A percentile compares a stretch with the other conserved stretches of the same genome.
phyloP scores from a whole-genome alignment of 148 eudicot genomes.

The Oxyria digyna region DNA sequence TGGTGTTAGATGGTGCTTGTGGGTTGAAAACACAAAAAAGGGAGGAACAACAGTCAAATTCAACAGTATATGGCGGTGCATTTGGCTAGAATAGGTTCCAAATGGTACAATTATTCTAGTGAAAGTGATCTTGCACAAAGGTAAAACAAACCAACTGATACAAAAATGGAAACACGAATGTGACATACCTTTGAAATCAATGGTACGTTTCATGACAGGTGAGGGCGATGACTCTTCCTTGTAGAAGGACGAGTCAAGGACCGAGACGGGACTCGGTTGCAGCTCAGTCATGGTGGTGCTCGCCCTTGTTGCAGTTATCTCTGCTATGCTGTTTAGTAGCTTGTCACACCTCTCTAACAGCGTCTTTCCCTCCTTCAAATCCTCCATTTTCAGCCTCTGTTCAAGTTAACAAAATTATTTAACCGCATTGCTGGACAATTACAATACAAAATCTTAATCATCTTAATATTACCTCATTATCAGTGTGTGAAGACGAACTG shows the following conservation, averaged over 20 bases:
- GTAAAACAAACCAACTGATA: neutral
- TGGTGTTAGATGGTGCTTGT: neutral
- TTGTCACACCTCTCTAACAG: constrained; percentile 72
- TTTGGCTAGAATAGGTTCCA: neutral
- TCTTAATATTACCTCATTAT: constrained; percentile 46
- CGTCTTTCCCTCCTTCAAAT: constrained; percentile 48
- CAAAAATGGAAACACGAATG: neutral
- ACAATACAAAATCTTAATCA: neutral
- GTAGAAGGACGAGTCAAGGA: constrained; percentile 79
- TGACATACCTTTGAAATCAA: constrained; percentile 70
- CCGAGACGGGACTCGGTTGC: constrained; percentile 93
- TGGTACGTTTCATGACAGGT: constrained; percentile 70
- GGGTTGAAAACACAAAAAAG: neutral
- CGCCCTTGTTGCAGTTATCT: constrained; percentile 24
- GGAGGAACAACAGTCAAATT: neutral
- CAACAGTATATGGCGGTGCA: neutral
- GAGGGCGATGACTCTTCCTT: constrained; percentile 76
- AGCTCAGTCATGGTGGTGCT: constrained; percentile 25
- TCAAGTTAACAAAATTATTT: no score
- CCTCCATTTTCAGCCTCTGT: constrained; percentile 59
- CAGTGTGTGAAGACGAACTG: constrained; percentile 58
- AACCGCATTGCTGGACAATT: neutral
- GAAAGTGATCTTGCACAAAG: neutral
- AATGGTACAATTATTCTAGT: neutral
- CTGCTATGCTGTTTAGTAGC: constrained; percentile 64